A percentile compares a stretch with the other conserved stretches of the same genome.
phyloP scores from a whole-genome alignment of 805 yeast genomes.

The Starmerella stellata region DNA sequence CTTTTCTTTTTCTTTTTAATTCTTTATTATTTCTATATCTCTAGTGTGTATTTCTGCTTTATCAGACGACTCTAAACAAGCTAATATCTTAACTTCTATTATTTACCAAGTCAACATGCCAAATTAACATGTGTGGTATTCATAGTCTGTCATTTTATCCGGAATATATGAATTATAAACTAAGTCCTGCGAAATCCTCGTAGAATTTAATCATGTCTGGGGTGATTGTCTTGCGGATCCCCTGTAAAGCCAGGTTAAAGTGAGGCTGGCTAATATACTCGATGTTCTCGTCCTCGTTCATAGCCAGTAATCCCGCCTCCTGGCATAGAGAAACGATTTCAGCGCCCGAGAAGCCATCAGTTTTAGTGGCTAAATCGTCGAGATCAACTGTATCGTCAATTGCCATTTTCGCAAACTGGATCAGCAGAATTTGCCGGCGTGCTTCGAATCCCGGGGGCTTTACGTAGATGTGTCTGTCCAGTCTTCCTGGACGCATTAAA shows the following conservation, averaged over 20 bases:
- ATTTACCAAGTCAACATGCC: too few species aligned
- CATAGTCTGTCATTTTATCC: too few species aligned
- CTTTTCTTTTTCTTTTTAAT: too few species aligned
- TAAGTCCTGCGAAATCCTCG: conserved; percentile 30
- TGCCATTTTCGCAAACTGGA: conserved; percentile 49
- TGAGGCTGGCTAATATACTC: conserved; percentile 40
- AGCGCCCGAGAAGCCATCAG: conserved; percentile 94
- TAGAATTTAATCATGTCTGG: conserved; percentile 69
- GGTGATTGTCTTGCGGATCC: conserved; percentile 64
- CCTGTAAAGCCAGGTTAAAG: conserved; percentile 50
- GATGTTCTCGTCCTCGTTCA: conserved; percentile 49
- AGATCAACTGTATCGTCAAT: conserved; percentile 34
- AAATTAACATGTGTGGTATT: too few species aligned
- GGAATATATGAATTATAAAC: not conserved
- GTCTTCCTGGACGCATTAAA: conserved; percentile 80
- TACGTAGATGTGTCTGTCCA: conserved; percentile 84
- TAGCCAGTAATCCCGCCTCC: conserved; percentile 89
- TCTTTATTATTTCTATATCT: too few species aligned
- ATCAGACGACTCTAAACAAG: too few species aligned
- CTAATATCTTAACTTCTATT: too few species aligned
- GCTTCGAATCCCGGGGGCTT: conserved; percentile 79
- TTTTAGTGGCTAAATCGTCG: conserved; percentile 35
- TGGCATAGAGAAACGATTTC: conserved; percentile 83
- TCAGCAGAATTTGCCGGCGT: conserved; percentile 55
- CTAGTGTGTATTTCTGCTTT: too few species aligned